These are phyloP conservation scores for Aristolochia californica DNA, from an alignment of 164 flowering plant species.

Conservation along the genomic window DNA sequence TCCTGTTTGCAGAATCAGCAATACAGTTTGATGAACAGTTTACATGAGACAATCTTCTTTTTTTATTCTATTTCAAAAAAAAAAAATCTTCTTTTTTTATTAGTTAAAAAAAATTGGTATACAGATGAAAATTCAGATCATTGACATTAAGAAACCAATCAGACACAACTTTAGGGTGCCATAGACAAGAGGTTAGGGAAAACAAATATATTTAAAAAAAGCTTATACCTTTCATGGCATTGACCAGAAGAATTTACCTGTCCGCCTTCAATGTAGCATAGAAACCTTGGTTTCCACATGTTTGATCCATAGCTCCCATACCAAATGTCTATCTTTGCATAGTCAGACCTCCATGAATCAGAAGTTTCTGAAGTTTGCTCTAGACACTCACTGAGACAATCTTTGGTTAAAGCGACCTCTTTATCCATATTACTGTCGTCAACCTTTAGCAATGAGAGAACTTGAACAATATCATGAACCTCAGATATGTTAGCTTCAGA, in stretches of 20 bases:
- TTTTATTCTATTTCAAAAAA: too few species aligned
- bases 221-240: too few species aligned
- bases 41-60: too few species aligned
- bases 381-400: not conserved
- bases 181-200: too few species aligned
- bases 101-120: too few species aligned
- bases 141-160: not conserved
- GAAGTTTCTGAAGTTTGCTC: conserved; percentile 11
- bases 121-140: not conserved
- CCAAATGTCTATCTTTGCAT: conserved; percentile 64
- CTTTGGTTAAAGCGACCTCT: conserved; percentile 1
- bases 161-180: not conserved
- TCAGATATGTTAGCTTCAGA: conserved; percentile 12
- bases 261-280: conserved; percentile 90
- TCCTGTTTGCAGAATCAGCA: too few species aligned
- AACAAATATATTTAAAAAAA: too few species aligned
- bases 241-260: conserved; percentile 34
- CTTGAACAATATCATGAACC: conserved; percentile 24
- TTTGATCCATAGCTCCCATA: conserved; percentile 91
- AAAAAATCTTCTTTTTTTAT: too few species aligned
- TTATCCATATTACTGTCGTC: not conserved
- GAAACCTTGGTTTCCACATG: conserved; percentile 70
- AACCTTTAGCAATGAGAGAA: conserved; percentile 21
- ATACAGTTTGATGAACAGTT: too few species aligned
- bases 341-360: conserved; percentile 52